Evolutionary conservation across 306 rosid species (phyloP).

Genomic region (Quercus robur): DNA sequence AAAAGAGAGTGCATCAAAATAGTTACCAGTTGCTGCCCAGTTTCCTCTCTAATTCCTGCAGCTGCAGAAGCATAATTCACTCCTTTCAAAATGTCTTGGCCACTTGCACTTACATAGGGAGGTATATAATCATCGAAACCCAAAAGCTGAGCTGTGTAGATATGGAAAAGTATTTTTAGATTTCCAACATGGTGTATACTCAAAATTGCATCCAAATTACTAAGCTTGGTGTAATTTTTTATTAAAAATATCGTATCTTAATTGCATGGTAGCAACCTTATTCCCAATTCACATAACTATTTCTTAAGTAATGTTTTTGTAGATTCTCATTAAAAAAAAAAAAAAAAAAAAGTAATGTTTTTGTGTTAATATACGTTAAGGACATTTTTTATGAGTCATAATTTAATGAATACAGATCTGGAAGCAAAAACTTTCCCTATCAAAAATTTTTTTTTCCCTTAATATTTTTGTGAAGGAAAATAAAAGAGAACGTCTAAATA

Average conservation of each 20-base stretch:
- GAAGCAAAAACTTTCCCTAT: background rate
- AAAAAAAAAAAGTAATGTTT: too few relatives aligned
- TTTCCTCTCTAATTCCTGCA: slow-evolving; percentile 95
- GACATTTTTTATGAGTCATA: background rate
- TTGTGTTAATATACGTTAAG: too few relatives aligned
- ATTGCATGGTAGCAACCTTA: too few relatives aligned
- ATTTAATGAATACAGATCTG: background rate
- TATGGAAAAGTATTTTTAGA: background rate
- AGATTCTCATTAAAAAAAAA: too few relatives aligned
- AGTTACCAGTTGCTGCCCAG: slow-evolving; percentile 84
- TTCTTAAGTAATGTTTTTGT: too few relatives aligned
- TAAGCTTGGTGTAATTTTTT: background rate
- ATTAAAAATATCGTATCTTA: too few relatives aligned
- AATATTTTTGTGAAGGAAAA: background rate
- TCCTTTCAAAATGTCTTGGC: slow-evolving; percentile 63
- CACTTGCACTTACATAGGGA: slow-evolving; percentile 61
- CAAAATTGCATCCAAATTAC: background rate
- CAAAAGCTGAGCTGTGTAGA: slow-evolving; percentile 61
- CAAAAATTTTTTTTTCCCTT: background rate
- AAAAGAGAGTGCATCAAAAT: background rate
- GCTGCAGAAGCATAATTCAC: slow-evolving; percentile 97
- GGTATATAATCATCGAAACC: slow-evolving; percentile 72
- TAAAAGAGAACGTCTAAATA: background rate
- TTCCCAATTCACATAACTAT: too few relatives aligned
- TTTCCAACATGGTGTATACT: background rate